These are phyloP conservation scores for Cladosporium halotolerans DNA, from an alignment of 2,329 filamentous ascomycete species.

Conservation along the genomic window DNA sequence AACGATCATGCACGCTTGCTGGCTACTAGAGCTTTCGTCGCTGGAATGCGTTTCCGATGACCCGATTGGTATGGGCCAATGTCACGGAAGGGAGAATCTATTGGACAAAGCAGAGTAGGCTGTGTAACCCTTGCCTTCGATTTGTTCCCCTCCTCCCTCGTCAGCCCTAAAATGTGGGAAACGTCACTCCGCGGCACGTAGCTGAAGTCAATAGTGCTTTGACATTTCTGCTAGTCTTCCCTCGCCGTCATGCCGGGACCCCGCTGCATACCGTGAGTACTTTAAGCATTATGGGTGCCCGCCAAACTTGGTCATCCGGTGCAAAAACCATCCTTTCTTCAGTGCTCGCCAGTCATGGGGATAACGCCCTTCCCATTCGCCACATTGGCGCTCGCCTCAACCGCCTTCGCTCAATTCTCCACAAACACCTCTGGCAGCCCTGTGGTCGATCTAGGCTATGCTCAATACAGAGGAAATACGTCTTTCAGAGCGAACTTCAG, in stretches of 20 bases:
- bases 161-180: neutral
- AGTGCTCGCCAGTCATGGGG: neutral
- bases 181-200: neutral
- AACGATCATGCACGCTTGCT: too few relatives aligned
- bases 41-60: too few relatives aligned
- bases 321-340: too few relatives aligned
- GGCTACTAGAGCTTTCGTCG: too few relatives aligned
- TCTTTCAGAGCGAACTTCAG: conserved; percentile 2
- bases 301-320: too few relatives aligned
- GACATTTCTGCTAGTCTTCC: too few relatives aligned
- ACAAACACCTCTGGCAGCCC: conserved; percentile 2
- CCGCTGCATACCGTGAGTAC: neutral
- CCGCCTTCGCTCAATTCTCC: neutral
- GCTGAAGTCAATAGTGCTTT: neutral
- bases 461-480: conserved; percentile 9
- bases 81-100: too few relatives aligned
- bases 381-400: neutral
- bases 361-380: neutral
- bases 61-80: too few relatives aligned
- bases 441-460: conserved; percentile 3
- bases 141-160: neutral
- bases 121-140: neutral
- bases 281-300: too few relatives aligned
- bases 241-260: neutral
- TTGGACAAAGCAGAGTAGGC: neutral